Conservation (phyloP, 2,329 filamentous ascomycete genomes). For the Beauveria varroae region DNA sequence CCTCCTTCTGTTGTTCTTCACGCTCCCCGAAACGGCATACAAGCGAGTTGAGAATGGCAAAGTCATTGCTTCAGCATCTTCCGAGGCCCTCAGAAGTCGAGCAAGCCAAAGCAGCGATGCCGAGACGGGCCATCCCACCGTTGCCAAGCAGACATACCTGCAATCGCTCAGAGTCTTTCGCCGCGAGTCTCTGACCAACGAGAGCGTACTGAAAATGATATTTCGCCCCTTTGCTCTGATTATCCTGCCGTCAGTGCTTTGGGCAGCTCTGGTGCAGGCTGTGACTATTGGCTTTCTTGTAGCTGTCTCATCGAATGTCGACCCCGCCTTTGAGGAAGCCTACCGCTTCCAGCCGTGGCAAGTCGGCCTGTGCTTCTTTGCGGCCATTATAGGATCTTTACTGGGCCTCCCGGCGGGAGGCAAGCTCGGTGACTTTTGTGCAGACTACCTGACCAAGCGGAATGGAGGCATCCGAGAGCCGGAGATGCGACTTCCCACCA, state of each 20-base stretch:
- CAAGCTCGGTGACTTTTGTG: conserved; percentile 37
- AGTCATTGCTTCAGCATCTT: conserved; percentile 11
- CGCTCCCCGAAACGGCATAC: conserved; percentile 49
- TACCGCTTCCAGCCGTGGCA: conserved; percentile 40
- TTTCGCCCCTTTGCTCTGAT: conserved; percentile 43
- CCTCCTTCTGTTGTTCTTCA: conserved; percentile 41
- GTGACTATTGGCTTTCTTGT: conserved; percentile 49
- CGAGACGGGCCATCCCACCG: conserved; percentile 10
- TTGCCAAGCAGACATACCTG: conserved; percentile 24
- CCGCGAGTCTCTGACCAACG: conserved; percentile 31
- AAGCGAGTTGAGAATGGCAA: conserved; percentile 21
- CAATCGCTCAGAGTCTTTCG: conserved; percentile 33
- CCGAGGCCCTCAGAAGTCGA: conserved; percentile 3
- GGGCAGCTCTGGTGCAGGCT: conserved; percentile 46
- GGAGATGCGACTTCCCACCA: conserved; percentile 51
- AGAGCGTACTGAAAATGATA: conserved; percentile 40
- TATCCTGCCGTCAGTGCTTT: conserved; percentile 44
- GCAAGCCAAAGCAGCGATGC: conserved; percentile 8
- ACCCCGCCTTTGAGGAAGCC: conserved; percentile 31
- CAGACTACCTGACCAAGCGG: conserved; percentile 38
- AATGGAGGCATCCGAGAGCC: conserved; percentile 51
- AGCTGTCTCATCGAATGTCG: conserved; percentile 46
- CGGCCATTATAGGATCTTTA: conserved; percentile 39
- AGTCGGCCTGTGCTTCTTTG: conserved; percentile 43
- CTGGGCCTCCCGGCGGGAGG: conserved; percentile 45